Percentiles rank a stretch among this genome's conserved stretches.
These are phyloP conservation scores for Eucalyptus camaldulensis DNA, from an alignment of 345 rosid genomes.

Conservation along the genomic window DNA sequence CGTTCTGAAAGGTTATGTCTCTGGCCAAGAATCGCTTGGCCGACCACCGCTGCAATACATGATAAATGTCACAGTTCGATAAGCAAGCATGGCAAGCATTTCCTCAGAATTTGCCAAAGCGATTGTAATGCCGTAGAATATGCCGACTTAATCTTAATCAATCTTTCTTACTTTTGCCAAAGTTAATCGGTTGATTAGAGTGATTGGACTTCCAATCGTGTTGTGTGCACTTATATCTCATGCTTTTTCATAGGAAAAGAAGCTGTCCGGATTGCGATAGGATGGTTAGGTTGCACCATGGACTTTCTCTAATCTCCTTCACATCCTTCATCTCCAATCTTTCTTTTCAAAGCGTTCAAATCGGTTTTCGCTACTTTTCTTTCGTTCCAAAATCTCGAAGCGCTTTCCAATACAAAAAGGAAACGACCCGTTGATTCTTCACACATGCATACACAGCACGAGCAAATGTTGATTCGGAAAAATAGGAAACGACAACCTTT, in stretches of 20 bases:
- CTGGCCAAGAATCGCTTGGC: constrained; percentile 53
- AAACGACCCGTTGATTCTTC: not conserved
- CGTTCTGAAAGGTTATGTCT: constrained; percentile 63
- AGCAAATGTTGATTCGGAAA: not conserved
- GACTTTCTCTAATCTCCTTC: not conserved
- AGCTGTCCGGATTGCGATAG: not conserved
- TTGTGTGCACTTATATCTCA: not conserved
- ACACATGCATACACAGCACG: not conserved
- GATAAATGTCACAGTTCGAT: not conserved
- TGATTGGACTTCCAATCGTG: not conserved
- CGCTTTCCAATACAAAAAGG: not conserved
- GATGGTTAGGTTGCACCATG: not conserved
- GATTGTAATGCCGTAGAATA: too few relatives aligned
- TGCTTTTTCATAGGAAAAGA: not conserved
- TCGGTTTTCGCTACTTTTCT: not conserved
- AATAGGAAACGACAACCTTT: not conserved
- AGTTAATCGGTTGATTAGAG: not conserved
- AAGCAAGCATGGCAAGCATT: not conserved
- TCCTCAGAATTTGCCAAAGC: too few relatives aligned
- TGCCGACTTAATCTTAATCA: not conserved
- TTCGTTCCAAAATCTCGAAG: not conserved
- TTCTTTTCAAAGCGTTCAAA: not conserved
- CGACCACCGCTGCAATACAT: constrained; percentile 49
- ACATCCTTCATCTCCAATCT: not conserved
- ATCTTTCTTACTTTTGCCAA: not conserved